A percentile compares a stretch with the other conserved stretches of the same genome.
Conservation (phyloP, 2,329 filamentous ascomycete species). For the Cladosporium sp. region DNA sequence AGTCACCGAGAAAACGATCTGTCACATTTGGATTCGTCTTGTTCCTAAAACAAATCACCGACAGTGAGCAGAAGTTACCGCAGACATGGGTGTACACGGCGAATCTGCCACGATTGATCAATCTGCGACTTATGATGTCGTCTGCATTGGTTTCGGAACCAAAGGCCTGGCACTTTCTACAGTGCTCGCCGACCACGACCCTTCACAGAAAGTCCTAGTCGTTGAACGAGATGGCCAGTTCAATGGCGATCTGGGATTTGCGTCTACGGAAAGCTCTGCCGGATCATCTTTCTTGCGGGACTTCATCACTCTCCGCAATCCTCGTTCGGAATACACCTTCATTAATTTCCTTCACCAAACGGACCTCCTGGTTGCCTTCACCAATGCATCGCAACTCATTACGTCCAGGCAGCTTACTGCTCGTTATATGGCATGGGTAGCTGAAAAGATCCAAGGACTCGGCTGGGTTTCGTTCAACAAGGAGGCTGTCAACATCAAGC, state of each 20-base stretch:
- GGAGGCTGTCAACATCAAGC: conserved; percentile 19
- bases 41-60: neutral
- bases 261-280: conserved; percentile 19
- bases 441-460: conserved; percentile 18
- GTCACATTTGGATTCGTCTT: neutral
- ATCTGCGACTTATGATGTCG: conserved; percentile 20
- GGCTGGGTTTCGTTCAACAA: conserved; percentile 25
- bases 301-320: conserved; percentile 26
- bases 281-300: conserved; percentile 25
- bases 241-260: conserved; percentile 17
- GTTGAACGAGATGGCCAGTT: conserved; percentile 21
- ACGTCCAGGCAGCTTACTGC: conserved; percentile 23
- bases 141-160: conserved; percentile 24
- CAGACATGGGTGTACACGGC: neutral
- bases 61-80: neutral
- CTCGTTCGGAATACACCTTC: conserved; percentile 27
- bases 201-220: conserved; percentile 19
- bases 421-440: conserved; percentile 27
- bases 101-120: neutral
- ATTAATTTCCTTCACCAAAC: conserved; percentile 28
- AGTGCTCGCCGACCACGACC: conserved; percentile 19
- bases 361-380: conserved; percentile 24
- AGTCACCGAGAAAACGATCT: neutral
- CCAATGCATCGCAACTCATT: conserved; percentile 25
- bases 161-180: conserved; percentile 23